These are phyloP conservation scores for Cercis canadensis DNA, from an alignment of 306 rosid genomes.

Conservation along the genomic window DNA sequence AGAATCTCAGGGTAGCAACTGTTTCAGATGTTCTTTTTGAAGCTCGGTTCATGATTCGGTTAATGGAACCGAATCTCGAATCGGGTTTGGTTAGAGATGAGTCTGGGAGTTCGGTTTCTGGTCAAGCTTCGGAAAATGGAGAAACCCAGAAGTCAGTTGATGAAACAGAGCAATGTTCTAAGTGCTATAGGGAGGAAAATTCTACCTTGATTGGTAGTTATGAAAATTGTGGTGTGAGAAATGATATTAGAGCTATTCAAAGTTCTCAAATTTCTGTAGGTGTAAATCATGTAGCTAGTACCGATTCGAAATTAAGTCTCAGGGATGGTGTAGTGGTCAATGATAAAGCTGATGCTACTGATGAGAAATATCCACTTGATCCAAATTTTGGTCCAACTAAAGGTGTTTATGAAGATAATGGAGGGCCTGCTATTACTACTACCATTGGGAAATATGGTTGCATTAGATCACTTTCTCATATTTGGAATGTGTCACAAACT, in stretches of 20 bases:
- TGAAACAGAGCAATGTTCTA: not conserved
- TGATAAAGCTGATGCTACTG: constrained; percentile 12
- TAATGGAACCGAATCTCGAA: constrained; percentile 32
- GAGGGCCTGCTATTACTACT: constrained; percentile 45
- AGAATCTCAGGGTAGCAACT: constrained; percentile 59
- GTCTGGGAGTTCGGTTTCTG: constrained; percentile 14
- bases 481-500: constrained; percentile 52
- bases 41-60: constrained; percentile 57
- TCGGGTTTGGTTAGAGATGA: constrained; percentile 26
- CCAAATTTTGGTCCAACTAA: constrained; percentile 18
- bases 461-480: constrained; percentile 54
- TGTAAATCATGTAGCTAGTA: not conserved
- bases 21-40: constrained; percentile 74
- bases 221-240: constrained; percentile 25
- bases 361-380: constrained; percentile 26
- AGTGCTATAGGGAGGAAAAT: constrained; percentile 15
- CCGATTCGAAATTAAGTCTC: not conserved
- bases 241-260: not conserved
- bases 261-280: not conserved
- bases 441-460: constrained; percentile 67
- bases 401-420: constrained; percentile 15
- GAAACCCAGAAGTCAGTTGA: constrained; percentile 34
- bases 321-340: constrained; percentile 8
- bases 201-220: constrained; percentile 28
- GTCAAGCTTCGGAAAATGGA: constrained; percentile 21